Percentiles rank a stretch among this genome's conserved stretches.
Conservation (phyloP, 768 basidiomycete species). For the Daedalea quercina region DNA sequence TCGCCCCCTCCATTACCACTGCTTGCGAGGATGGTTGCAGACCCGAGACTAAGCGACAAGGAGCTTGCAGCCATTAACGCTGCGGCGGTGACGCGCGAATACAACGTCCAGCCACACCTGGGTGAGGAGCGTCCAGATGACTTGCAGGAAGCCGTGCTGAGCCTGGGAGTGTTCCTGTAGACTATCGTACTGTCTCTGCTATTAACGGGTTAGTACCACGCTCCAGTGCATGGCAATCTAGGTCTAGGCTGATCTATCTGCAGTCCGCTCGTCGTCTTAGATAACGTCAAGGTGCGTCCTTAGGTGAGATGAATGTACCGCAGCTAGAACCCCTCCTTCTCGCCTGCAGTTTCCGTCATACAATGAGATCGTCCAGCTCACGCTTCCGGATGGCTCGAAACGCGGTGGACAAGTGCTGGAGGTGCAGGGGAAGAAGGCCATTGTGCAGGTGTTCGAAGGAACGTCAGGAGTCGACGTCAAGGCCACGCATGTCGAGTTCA, state of each 20-base stretch:
- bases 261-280: constrained; percentile 92
- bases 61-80: constrained; percentile 80
- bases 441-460: constrained; percentile 99
- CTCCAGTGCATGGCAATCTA: not conserved
- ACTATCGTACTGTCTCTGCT: constrained; percentile 97
- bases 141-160: constrained; percentile 5
- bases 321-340: constrained; percentile 1
- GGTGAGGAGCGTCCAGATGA: constrained; percentile 37
- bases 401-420: constrained; percentile 98
- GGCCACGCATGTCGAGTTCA: constrained; percentile 95
- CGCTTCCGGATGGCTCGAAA: constrained; percentile 90
- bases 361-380: constrained; percentile 96
- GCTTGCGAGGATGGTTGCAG: constrained; percentile 27
- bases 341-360: constrained; percentile 81
- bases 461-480: constrained; percentile 97
- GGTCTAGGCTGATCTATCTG: constrained; percentile 6
- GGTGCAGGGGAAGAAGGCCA: constrained; percentile 97
- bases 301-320: not conserved
- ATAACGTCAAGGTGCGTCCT: constrained; percentile 89
- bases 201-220: constrained; percentile 77
- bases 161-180: constrained; percentile 31
- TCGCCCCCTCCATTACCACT: not conserved
- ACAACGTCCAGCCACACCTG: constrained; percentile 83
- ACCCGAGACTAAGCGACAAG: constrained; percentile 61
- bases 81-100: constrained; percentile 84